Evolutionary conservation across 208 protist genomes (phyloP).

Genomic region (Crithidia sp.): DNA sequence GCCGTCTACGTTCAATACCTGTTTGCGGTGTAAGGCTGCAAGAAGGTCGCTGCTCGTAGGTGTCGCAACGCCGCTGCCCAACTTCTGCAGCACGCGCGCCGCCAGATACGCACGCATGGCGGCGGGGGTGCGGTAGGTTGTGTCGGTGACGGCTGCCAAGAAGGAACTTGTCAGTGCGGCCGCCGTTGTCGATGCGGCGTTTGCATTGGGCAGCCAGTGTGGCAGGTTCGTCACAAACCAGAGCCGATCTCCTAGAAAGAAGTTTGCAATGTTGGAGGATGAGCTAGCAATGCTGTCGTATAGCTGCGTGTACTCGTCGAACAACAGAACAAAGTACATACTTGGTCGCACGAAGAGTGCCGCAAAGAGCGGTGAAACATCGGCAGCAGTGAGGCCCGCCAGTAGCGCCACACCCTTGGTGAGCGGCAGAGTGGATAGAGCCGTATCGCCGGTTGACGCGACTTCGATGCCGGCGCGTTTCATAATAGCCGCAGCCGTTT

Average conservation of each 20-base stretch:
- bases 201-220: neutral
- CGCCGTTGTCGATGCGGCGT: neutral
- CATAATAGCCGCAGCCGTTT: neutral
- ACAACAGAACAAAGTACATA: neutral
- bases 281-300: neutral
- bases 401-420: no score
- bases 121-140: constrained; percentile 4
- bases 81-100: constrained; percentile 16
- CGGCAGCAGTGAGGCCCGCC: no score
- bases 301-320: constrained; percentile 20
- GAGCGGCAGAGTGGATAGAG: no score
- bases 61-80: neutral
- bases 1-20: constrained; percentile 10
- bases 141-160: neutral
- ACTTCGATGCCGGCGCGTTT: no score
- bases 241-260: no score
- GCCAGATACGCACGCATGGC: constrained; percentile 26
- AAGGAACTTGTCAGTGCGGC: neutral
- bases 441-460: no score
- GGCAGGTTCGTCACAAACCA: constrained; percentile 23
- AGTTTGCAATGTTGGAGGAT: neutral
- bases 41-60: constrained; percentile 1
- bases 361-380: no score
- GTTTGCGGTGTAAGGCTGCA: constrained; percentile 4
- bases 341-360: neutral